Conservation (phyloP, 768 basidiomycete species). For the Serendipita indica region DNA sequence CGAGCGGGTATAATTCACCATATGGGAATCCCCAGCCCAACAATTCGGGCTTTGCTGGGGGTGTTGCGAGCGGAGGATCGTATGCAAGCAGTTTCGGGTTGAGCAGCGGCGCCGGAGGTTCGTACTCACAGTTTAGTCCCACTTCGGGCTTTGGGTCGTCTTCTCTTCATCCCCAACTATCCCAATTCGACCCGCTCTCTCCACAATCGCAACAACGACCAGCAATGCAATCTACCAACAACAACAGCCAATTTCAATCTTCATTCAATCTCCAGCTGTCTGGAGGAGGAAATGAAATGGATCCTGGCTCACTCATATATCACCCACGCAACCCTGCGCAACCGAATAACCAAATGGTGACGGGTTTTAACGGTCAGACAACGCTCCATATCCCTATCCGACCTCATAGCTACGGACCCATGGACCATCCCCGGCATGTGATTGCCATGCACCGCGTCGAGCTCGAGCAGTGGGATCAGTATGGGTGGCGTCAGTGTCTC, state of each 20-base stretch:
- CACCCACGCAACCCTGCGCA: background rate
- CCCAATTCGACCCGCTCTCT: constrained; percentile 31
- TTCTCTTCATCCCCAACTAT: constrained; percentile 18
- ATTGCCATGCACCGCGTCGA: constrained; percentile 50
- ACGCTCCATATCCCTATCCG: background rate
- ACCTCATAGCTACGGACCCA: constrained; percentile 3
- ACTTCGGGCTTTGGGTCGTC: background rate
- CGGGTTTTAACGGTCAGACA: background rate
- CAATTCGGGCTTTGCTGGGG: background rate
- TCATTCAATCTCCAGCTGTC: background rate
- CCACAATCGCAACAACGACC: constrained; percentile 14
- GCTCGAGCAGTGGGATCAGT: constrained; percentile 56
- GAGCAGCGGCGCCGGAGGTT: background rate
- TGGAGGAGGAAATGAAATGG: background rate
- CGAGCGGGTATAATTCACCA: background rate
- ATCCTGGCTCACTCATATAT: background rate
- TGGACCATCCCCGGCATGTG: constrained; percentile 51
- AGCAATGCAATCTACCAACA: constrained; percentile 10
- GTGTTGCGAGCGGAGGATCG: background rate
- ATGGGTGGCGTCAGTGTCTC: constrained; percentile 58
- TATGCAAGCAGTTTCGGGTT: background rate
- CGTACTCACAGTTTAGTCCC: background rate
- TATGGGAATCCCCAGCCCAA: no score
- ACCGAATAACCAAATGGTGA: background rate
- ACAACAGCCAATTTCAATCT: background rate